phyloP scores from a whole-genome alignment of 441 rosid species.

The Pelargonium australe region DNA sequence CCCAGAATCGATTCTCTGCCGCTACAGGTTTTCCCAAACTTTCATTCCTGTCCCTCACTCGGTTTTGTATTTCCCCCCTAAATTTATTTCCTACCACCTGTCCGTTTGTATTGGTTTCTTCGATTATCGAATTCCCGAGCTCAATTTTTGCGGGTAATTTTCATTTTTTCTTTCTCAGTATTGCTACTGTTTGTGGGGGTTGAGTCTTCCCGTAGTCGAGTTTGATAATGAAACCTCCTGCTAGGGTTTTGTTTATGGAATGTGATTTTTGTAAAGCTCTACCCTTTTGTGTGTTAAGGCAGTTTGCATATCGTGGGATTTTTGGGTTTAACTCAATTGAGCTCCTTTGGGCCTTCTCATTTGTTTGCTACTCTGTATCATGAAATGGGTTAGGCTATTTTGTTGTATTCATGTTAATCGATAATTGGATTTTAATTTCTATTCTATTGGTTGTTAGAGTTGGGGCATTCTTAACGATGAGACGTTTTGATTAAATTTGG shows the following conservation, averaged over 20 bases:
- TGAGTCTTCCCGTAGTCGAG: not conserved
- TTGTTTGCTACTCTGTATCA: not conserved
- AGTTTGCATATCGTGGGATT: not conserved
- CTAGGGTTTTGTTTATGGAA: not conserved
- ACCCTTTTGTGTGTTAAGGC: not conserved
- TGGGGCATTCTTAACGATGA: not conserved
- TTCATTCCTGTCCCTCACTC: not conserved
- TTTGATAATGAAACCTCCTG: not conserved
- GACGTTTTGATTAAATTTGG: not conserved
- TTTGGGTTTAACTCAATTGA: not conserved
- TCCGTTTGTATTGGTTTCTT: not conserved
- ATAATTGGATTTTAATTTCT: not conserved
- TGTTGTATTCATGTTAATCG: not conserved
- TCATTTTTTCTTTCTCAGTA: not conserved
- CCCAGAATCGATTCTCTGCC: not conserved
- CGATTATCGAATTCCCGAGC: not conserved
- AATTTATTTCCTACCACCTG: not conserved
- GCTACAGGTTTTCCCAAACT: not conserved
- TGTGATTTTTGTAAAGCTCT: not conserved
- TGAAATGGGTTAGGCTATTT: not conserved
- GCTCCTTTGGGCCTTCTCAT: not conserved
- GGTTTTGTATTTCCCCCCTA: not conserved
- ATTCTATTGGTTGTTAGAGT: not conserved
- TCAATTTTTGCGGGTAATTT: not conserved
- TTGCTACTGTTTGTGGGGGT: not conserved